These are phyloP conservation scores for Sarocladiaceae sp. DNA, from an alignment of 2,329 filamentous ascomycete species.

Conservation along the genomic window DNA sequence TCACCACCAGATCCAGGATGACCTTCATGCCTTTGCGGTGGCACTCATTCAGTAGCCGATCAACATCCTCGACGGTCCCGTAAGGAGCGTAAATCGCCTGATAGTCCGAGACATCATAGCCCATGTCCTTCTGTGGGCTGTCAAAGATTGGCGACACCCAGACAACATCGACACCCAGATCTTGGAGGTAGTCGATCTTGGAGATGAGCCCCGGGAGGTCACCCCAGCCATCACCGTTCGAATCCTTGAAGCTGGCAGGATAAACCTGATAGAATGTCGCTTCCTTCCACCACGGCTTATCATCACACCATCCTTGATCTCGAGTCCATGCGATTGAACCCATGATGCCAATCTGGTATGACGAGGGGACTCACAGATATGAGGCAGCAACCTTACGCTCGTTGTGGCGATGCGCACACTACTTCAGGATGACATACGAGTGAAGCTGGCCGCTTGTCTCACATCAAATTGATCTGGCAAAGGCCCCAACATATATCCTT, in stretches of 20 bases:
- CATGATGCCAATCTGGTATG: conserved; percentile 21
- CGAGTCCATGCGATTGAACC: conserved; percentile 25
- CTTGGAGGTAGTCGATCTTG: conserved; percentile 56
- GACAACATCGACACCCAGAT: conserved; percentile 55
- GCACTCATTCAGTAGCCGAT: conserved; percentile 52
- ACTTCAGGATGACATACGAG: no score
- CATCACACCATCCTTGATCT: conserved; percentile 21
- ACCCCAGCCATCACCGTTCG: conserved; percentile 55
- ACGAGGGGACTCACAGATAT: no score
- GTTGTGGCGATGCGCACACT: no score
- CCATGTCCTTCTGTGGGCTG: conserved; percentile 62
- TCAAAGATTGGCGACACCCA: conserved; percentile 50
- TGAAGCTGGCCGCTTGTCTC: no score
- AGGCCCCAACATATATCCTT: no score
- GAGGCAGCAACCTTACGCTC: no score
- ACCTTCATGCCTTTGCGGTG: conserved; percentile 58
- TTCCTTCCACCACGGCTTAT: conserved; percentile 34
- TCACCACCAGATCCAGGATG: conserved; percentile 67
- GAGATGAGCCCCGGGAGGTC: conserved; percentile 60
- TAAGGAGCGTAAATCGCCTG: conserved; percentile 59
- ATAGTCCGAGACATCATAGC: conserved; percentile 68
- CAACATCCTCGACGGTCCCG: conserved; percentile 61
- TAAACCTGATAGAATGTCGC: conserved; percentile 47
- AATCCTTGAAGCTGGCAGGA: conserved; percentile 52
- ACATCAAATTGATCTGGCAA: no score